These are phyloP conservation scores for Sarocladium kiliense DNA, from an alignment of 2,329 filamentous ascomycete genomes.

Conservation along the genomic window DNA sequence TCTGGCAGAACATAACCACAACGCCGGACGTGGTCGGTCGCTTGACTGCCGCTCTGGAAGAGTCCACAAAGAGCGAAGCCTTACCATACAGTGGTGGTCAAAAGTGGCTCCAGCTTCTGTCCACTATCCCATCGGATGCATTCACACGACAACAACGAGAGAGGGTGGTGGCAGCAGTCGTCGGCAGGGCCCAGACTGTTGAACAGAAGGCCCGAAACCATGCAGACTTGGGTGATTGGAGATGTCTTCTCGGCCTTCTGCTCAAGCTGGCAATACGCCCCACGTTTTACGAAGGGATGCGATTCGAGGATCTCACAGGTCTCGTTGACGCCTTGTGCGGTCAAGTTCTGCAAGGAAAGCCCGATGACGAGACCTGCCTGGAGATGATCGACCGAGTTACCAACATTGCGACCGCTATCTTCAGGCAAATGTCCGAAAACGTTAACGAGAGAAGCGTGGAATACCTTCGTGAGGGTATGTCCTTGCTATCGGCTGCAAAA, in stretches of 20 bases:
- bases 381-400: conserved; percentile 29
- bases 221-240: conserved; percentile 23
- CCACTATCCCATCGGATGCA: conserved; percentile 29
- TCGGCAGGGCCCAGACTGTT: background rate
- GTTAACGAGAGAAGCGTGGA: conserved; percentile 35
- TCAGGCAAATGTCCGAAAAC: conserved; percentile 39
- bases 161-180: conserved; percentile 30
- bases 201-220: conserved; percentile 17
- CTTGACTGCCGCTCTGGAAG: conserved; percentile 22
- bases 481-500: conserved; percentile 18
- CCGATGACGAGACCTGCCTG: conserved; percentile 19
- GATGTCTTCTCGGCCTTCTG: conserved; percentile 37
- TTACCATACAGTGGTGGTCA: background rate
- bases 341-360: background rate
- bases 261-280: conserved; percentile 45
- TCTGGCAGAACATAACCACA: background rate
- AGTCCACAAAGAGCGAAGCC: conserved; percentile 12
- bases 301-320: conserved; percentile 30
- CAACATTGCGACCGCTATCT: conserved; percentile 23
- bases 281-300: conserved; percentile 44
- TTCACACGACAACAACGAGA: conserved; percentile 40
- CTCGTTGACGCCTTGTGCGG: conserved; percentile 26
- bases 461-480: conserved; percentile 29
- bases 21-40: conserved; percentile 12
- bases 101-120: conserved; percentile 25